These are phyloP conservation scores for Moesziomyces antarcticus DNA, from an alignment of 1,284 basidiomycete genomes.

Conservation along the genomic window DNA sequence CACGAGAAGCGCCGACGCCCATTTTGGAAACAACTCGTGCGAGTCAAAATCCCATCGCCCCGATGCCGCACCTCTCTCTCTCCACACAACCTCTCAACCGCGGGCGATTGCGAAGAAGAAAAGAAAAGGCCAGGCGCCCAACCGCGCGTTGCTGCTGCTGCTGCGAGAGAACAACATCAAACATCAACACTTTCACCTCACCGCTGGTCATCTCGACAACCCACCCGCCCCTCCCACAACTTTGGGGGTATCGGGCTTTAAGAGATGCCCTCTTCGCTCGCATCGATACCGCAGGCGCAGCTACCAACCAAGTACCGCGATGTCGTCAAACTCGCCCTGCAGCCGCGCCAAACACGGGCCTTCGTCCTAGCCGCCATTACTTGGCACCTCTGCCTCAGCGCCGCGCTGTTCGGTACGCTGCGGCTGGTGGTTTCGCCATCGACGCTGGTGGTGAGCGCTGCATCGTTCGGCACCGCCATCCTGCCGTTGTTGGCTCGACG, in stretches of 20 bases:
- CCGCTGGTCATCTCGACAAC: background rate
- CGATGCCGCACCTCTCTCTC: constrained; percentile 1
- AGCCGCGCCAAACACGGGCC: constrained; percentile 52
- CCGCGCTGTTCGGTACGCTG: constrained; percentile 14
- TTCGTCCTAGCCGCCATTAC: constrained; percentile 39
- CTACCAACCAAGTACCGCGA: constrained; percentile 43
- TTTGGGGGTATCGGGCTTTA: background rate
- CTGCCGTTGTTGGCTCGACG: constrained; percentile 38
- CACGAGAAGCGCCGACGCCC: constrained; percentile 5
- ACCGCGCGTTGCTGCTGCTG: no score
- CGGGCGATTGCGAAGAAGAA: background rate
- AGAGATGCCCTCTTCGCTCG: constrained; percentile 31
- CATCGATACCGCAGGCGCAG: constrained; percentile 42
- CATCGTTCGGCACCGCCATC: constrained; percentile 29
- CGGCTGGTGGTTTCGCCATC: constrained; percentile 23
- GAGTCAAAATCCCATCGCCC: constrained; percentile 6
- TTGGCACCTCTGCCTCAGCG: constrained; percentile 32
- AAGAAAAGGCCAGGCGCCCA: background rate
- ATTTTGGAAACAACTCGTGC: constrained; percentile 9
- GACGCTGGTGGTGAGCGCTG: constrained; percentile 10
- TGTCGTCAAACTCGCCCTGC: constrained; percentile 47
- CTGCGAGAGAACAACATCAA: constrained; percentile 10
- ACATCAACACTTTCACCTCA: constrained; percentile 10
- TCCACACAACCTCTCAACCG: constrained; percentile 17
- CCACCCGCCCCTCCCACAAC: background rate